Conservation (phyloP, 208 protist genomes). For the Angomonas deanei region DNA sequence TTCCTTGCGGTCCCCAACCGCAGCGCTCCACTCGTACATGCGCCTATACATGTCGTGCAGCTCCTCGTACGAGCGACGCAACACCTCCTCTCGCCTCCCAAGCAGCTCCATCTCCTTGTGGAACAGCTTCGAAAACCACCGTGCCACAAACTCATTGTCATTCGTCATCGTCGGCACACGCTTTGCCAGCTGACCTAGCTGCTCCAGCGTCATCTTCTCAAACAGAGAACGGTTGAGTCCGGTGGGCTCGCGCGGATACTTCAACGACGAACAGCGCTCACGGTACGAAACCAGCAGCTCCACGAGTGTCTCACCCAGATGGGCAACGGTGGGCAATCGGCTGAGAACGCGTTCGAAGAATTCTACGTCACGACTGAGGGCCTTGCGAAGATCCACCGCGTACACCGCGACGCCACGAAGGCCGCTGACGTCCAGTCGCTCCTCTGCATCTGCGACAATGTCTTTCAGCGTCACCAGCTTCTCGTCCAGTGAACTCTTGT, state of each 20-base stretch:
- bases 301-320: not conserved
- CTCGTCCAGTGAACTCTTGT: not conserved
- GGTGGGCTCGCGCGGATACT: not conserved
- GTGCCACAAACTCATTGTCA: not conserved
- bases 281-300: not conserved
- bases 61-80: not conserved
- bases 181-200: not conserved
- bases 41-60: not conserved
- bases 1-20: not conserved
- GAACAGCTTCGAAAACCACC: slow-evolving; percentile 2
- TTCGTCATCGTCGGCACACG: not conserved
- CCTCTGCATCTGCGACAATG: not conserved
- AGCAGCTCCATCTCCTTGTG: not conserved
- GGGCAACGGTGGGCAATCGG: not conserved
- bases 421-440: not conserved
- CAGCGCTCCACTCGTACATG: not conserved
- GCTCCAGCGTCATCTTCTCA: not conserved
- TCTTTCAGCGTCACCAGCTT: not conserved
- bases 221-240: not conserved
- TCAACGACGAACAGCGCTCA: not conserved
- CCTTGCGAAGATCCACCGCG: not conserved
- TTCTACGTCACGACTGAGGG: not conserved
- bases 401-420: not conserved
- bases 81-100: not conserved
- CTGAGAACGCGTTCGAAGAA: not conserved